Evolutionary conservation across 2,329 filamentous ascomycete genomes (phyloP).

Genomic region (Penicillium sp.): DNA sequence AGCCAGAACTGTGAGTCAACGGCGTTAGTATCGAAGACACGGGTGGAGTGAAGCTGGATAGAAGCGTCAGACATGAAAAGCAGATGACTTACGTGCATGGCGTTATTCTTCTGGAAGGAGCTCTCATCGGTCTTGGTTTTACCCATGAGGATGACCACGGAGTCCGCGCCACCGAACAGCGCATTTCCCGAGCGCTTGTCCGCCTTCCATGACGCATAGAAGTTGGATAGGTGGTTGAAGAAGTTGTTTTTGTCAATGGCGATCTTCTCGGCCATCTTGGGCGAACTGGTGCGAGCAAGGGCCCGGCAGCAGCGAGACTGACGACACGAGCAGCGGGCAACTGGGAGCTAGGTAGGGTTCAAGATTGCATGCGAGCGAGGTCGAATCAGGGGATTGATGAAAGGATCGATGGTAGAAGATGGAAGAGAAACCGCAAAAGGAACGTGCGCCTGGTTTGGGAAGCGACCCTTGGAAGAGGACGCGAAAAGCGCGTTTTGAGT

Average conservation of each 20-base stretch:
- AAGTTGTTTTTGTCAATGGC: conserved; percentile 93
- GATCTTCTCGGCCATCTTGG: conserved; percentile 71
- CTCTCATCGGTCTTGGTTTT: conserved; percentile 80
- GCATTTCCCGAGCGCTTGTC: conserved; percentile 86
- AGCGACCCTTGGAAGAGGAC: conserved; percentile 11
- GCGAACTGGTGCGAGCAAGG: conserved; percentile 12
- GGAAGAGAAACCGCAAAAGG: conserved; percentile 2
- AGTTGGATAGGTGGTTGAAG: conserved; percentile 84
- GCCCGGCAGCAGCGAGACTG: conserved; percentile 14
- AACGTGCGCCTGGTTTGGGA: neutral
- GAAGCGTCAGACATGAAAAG: neutral
- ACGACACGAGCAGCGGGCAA: neutral
- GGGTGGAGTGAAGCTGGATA: neutral
- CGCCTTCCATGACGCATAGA: conserved; percentile 90
- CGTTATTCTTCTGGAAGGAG: conserved; percentile 92
- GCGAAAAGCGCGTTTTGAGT: conserved; percentile 28
- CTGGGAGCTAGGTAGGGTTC: neutral
- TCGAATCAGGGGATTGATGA: neutral
- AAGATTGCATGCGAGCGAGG: conserved; percentile 1
- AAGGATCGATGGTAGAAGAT: neutral
- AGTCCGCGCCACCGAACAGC: conserved; percentile 80
- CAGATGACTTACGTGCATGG: conserved; percentile 73
- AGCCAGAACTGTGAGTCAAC: conserved; percentile 78
- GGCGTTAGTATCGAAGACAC: conserved; percentile 1
- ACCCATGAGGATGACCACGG: conserved; percentile 87